These are phyloP conservation scores for Isabelozyma gotoi DNA, from an alignment of 805 yeast genomes.

Conservation along the genomic window DNA sequence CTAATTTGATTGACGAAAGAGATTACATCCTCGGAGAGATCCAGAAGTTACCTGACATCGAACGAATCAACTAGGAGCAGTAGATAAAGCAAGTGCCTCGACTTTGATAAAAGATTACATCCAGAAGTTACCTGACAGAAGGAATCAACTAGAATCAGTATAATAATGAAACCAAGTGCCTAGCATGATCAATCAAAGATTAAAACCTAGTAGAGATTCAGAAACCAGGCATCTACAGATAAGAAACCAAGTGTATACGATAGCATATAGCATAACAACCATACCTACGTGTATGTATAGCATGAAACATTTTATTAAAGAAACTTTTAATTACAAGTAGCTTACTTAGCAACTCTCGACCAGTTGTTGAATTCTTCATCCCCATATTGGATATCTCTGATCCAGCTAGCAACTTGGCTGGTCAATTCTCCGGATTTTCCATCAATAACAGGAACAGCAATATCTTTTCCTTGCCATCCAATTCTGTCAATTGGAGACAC, in stretches of 20 bases:
- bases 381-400: constrained; percentile 88
- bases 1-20: constrained; percentile 72
- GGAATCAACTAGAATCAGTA: no score
- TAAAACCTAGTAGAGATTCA: no score
- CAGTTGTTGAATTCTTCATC: constrained; percentile 60
- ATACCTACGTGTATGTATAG: no score
- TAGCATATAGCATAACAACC: background rate
- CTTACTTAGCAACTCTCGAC: constrained; percentile 39
- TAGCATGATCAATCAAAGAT: no score
- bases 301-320: no score
- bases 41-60: constrained; percentile 64
- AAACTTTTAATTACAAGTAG: background rate
- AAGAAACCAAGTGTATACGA: no score
- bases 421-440: constrained; percentile 87
- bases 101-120: no score
- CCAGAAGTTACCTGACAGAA: no score
- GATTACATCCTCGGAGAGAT: constrained; percentile 77
- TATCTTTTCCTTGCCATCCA: constrained; percentile 73
- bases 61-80: constrained; percentile 22
- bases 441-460: constrained; percentile 73
- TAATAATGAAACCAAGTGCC: no score
- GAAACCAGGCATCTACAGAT: no score
- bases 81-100: no score
- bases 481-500: constrained; percentile 91
- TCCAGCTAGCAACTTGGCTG: constrained; percentile 78